These are phyloP conservation scores for Cicer cuneatum DNA, from an alignment of 306 rosid species.

Conservation along the genomic window DNA sequence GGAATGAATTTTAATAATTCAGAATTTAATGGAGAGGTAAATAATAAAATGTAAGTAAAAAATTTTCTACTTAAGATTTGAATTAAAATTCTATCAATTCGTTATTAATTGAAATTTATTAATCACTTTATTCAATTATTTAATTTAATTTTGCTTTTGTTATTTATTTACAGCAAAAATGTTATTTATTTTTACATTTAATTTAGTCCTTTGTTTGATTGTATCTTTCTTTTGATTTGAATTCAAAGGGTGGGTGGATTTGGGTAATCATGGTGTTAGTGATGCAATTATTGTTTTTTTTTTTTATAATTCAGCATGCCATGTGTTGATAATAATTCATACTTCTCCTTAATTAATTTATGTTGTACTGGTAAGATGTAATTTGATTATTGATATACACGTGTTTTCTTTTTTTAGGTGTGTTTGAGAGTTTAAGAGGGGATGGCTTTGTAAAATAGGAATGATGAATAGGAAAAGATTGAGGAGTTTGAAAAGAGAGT, in stretches of 20 bases:
- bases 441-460: too few species aligned
- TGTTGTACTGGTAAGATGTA: too few species aligned
- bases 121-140: background rate
- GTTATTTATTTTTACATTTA: background rate
- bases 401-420: too few species aligned
- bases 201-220: background rate
- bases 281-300: slow-evolving; percentile 9
- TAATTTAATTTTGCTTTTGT: too few species aligned
- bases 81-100: background rate
- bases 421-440: too few species aligned
- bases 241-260: slow-evolving; percentile 28
- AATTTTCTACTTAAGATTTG: too few species aligned
- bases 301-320: background rate
- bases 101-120: background rate
- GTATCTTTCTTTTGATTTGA: slow-evolving; percentile 18
- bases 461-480: too few species aligned
- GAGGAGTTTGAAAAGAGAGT: too few species aligned
- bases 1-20: too few species aligned
- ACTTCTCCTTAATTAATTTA: background rate
- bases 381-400: too few species aligned
- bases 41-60: too few species aligned
- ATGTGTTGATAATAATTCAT: slow-evolving; percentile 9
- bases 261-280: slow-evolving; percentile 13
- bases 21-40: too few species aligned
- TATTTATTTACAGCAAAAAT: background rate